Evolutionary conservation across 2,329 filamentous ascomycete genomes (phyloP), one percentile per base, ranked within the genome.

Genomic region (Fulvia fulva): DNA sequence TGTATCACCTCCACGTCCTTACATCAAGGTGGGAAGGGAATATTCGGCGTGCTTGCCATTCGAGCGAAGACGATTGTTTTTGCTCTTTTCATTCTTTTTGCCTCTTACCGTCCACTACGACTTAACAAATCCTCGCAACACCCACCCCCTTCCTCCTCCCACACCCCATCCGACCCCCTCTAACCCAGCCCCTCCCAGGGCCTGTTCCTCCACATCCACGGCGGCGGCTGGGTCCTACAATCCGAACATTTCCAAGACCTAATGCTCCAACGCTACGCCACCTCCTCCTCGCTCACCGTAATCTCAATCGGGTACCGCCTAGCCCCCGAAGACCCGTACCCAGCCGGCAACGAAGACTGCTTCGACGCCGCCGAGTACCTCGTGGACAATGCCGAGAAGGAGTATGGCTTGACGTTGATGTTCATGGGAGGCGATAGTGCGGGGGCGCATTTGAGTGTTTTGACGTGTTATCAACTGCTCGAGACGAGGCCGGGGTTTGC

Each of bases 221-320:
- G 69, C 37, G 77, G 77, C 16, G 77, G 77, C 43, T 80, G 76
- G 75, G 76, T 78, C 9, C 65, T 80, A 53, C 74, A 76, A 58
- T 70, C 67, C 34, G 74, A 77, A 56, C 60, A 64, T 47, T 73
- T 74, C 55, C 78, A 80, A 60, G 81, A 83, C 64, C 59, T 69
- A 0, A 74, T 77, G 32, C 72, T 85, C 11, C 75, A 80, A 54
- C 73, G 73, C 61, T 78, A 81, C 68, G 81, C 82, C 49, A 76
- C 83, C 61, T 69, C 72, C 26, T 77, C 73, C 49, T 72, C 78
- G 37, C 58, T 83, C 2, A 78, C 78, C 0, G 78, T 81, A 16
- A 69, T 86, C 12, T 82, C 79, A 0, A 77, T 85, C 6, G 83
- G 83, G 1, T 87, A 87, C 67, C 76, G 84, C 26, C 77, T 84